A percentile compares a stretch with the other conserved stretches of the same genome.
Conservation (phyloP, 371 early-diverging fungal genomes). For the Circinella minor region DNA sequence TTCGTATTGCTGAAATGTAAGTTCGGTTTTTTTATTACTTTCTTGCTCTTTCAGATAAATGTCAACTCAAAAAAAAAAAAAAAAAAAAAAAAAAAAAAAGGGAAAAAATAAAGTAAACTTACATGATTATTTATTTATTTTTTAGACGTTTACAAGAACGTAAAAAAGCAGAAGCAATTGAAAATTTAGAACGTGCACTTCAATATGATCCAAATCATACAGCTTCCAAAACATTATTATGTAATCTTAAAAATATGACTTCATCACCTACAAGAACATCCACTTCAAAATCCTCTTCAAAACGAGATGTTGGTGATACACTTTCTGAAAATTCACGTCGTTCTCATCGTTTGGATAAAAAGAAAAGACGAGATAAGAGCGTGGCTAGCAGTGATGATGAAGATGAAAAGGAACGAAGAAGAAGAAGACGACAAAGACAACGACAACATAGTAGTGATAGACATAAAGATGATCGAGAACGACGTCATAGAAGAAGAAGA, state of each 20-base stretch:
- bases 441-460: conserved; percentile 3
- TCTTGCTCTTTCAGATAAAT: neutral
- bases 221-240: conserved; percentile 35
- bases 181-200: conserved; percentile 39
- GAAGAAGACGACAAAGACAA: neutral
- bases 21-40: neutral
- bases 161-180: conserved; percentile 33
- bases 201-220: conserved; percentile 40
- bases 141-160: conserved; percentile 38
- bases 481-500: conserved; percentile 4
- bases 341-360: conserved; percentile 5
- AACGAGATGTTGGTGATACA: conserved; percentile 10
- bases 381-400: neutral
- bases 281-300: neutral
- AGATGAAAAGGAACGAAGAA: neutral
- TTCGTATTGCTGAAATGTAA: conserved; percentile 52
- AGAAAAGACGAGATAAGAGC: conserved; percentile 31
- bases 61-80: neutral
- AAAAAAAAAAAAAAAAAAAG: neutral
- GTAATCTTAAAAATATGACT: conserved; percentile 29
- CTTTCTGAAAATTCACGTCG: neutral
- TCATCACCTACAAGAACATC: neutral
- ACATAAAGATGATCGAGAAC: neutral
- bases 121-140: neutral
- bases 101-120: too few species aligned